Conservation (phyloP, 352 stramenopile genomes). For the Pythium apleroticum region DNA sequence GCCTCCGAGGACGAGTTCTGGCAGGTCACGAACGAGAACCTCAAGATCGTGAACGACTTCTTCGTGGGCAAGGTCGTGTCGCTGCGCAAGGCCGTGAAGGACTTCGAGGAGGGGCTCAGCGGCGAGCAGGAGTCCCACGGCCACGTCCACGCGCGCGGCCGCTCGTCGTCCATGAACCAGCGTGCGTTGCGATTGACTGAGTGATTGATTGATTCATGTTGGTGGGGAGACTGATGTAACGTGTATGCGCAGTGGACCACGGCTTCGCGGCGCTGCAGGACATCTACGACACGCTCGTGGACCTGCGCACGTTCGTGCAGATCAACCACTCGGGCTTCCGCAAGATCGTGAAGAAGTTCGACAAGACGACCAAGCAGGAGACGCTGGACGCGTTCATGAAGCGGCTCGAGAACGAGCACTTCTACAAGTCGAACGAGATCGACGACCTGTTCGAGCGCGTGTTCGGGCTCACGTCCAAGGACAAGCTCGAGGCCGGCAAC, state of each 20-base stretch:
- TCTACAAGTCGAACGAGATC: slow-evolving; percentile 82
- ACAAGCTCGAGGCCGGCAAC: slow-evolving; percentile 87
- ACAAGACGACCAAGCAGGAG: slow-evolving; percentile 84
- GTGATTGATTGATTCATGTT: too few relatives aligned
- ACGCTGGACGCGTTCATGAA: slow-evolving; percentile 81
- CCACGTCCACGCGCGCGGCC: slow-evolving; percentile 68
- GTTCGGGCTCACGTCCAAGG: slow-evolving; percentile 77
- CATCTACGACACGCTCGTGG: slow-evolving; percentile 89
- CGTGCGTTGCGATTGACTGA: slow-evolving; percentile 31
- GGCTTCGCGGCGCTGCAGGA: slow-evolving; percentile 84
- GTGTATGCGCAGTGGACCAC: slow-evolving; percentile 60
- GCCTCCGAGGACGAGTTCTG: slow-evolving; percentile 84
- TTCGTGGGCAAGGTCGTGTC: slow-evolving; percentile 69
- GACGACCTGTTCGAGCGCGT: slow-evolving; percentile 78
- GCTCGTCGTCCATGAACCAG: slow-evolving; percentile 54
- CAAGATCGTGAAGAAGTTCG: slow-evolving; percentile 95
- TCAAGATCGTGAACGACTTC: slow-evolving; percentile 87
- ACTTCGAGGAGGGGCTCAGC: slow-evolving; percentile 69
- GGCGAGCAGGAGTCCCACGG: slow-evolving; percentile 73
- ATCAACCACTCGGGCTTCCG: slow-evolving; percentile 92
- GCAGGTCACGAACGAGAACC: slow-evolving; percentile 73
- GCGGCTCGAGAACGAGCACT: slow-evolving; percentile 69
- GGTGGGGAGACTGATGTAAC: too few relatives aligned
- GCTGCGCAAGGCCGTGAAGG: slow-evolving; percentile 62
- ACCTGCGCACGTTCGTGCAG: slow-evolving; percentile 88